Evolutionary conservation across 495 filamentous ascomycete species (phyloP).

Genomic region (Aspergillus coremiiformis): DNA sequence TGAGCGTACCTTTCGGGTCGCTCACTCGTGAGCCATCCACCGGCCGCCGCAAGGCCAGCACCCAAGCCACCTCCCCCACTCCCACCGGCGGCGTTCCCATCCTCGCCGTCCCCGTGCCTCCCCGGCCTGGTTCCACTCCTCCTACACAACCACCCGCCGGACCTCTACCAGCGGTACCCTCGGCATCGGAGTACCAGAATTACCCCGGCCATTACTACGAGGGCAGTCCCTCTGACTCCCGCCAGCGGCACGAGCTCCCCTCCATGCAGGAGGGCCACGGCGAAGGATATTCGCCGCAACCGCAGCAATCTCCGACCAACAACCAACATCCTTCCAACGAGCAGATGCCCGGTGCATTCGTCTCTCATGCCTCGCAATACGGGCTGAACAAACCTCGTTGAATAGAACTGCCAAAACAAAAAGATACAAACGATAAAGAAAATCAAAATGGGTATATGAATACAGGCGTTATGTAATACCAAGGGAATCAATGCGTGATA

Average conservation of each 20-base stretch:
- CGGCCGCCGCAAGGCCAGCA: slow-evolving; percentile 32
- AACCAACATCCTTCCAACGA: not conserved
- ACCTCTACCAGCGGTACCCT: not conserved
- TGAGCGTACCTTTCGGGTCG: slow-evolving; percentile 19
- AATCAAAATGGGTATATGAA: not conserved
- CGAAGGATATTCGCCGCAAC: slow-evolving; percentile 5
- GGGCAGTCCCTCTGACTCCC: slow-evolving; percentile 8
- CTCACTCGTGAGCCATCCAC: slow-evolving; percentile 35
- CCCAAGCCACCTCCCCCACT: slow-evolving; percentile 13
- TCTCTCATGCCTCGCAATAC: not conserved
- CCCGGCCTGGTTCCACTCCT: not conserved
- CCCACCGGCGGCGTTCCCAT: slow-evolving; percentile 12
- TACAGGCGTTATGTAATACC: not conserved
- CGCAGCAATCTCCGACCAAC: not conserved
- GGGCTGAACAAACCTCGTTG: not conserved
- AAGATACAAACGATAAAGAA: not conserved
- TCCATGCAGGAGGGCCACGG: not conserved
- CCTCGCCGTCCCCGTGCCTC: slow-evolving; percentile 12
- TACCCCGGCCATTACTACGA: slow-evolving; percentile 10
- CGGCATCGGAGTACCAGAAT: slow-evolving; percentile 6
- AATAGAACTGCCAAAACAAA: not conserved
- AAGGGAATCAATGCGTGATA: not conserved
- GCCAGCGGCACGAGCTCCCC: slow-evolving; percentile 11
- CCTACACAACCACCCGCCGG: not conserved
- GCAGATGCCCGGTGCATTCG: slow-evolving; percentile 3